Evolutionary conservation across 257 asterid genomes (phyloP).

Genomic region (Fraxinus excelsior): DNA sequence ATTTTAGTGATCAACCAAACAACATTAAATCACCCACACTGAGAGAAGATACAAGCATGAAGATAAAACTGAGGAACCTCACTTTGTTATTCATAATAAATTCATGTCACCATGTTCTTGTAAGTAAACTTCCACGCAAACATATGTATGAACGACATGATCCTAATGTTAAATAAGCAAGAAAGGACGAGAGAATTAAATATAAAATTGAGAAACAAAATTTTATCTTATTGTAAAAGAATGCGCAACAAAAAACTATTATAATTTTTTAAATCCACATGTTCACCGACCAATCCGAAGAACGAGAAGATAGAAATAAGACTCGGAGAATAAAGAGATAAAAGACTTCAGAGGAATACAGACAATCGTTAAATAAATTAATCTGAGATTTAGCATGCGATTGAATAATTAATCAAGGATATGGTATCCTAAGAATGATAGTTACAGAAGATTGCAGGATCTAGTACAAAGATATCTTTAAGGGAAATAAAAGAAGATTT

Average conservation of each 20-base stretch:
- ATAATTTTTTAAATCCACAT: not conserved
- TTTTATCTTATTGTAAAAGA: not conserved
- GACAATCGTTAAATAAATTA: not conserved
- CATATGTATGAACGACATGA: not conserved
- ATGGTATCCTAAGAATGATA: not conserved
- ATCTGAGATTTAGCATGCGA: not conserved
- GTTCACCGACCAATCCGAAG: not conserved
- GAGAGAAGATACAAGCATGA: not conserved
- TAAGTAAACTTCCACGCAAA: not conserved
- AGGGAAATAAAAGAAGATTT: not conserved
- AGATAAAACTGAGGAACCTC: not conserved
- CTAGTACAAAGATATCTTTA: not conserved
- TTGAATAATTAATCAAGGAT: not conserved
- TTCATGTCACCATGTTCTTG: not conserved
- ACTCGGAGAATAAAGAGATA: not conserved
- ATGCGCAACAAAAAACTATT: not conserved
- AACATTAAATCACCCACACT: not conserved
- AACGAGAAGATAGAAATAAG: not conserved
- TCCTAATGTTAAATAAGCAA: not conserved
- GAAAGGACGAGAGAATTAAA: not conserved
- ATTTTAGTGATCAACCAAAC: not conserved
- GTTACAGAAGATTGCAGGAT: slow-evolving; percentile 10
- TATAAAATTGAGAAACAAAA: not conserved
- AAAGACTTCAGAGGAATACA: not conserved
- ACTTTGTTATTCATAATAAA: not conserved